phyloP scores from a whole-genome alignment of 805 yeast species.

The Pichia ethanolica region DNA sequence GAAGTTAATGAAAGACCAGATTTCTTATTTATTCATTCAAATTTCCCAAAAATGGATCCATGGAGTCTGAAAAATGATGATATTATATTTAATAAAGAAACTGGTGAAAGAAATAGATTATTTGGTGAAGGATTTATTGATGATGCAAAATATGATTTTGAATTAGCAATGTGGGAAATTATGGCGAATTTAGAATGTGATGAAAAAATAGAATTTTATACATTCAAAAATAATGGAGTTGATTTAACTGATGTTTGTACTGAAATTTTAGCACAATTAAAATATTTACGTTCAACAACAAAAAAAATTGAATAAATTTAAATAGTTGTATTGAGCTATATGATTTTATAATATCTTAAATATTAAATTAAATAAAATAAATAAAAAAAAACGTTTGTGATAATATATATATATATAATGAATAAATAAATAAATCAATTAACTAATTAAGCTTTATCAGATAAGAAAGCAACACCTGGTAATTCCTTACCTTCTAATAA shows the following conservation, averaged over 20 bases:
- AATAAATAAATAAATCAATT: no score
- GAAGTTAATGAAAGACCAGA: slow-evolving; percentile 24
- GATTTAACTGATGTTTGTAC: not conserved
- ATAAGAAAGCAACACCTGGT: slow-evolving; percentile 94
- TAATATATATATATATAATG: no score
- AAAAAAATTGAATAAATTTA: not conserved
- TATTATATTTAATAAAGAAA: slow-evolving; percentile 29
- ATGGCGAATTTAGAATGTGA: slow-evolving; percentile 52
- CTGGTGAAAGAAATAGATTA: slow-evolving; percentile 44
- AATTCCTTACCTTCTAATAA: slow-evolving; percentile 96
- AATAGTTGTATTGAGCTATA: no score
- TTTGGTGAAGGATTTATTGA: slow-evolving; percentile 49
- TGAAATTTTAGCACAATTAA: not conserved
- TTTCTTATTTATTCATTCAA: slow-evolving; percentile 53
- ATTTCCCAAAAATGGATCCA: slow-evolving; percentile 62
- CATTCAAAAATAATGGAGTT: not conserved
- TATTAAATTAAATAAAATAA: no score
- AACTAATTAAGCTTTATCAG: slow-evolving; percentile 42
- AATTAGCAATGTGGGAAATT: slow-evolving; percentile 49
- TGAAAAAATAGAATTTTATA: not conserved
- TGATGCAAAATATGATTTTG: slow-evolving; percentile 49
- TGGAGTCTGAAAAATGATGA: slow-evolving; percentile 40
- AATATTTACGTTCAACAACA: not conserved
- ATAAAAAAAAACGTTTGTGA: not conserved
- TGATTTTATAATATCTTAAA: no score